These are phyloP conservation scores for Nannochloris sp. DNA, from an alignment of 139 green algal species.

Conservation along the genomic window DNA sequence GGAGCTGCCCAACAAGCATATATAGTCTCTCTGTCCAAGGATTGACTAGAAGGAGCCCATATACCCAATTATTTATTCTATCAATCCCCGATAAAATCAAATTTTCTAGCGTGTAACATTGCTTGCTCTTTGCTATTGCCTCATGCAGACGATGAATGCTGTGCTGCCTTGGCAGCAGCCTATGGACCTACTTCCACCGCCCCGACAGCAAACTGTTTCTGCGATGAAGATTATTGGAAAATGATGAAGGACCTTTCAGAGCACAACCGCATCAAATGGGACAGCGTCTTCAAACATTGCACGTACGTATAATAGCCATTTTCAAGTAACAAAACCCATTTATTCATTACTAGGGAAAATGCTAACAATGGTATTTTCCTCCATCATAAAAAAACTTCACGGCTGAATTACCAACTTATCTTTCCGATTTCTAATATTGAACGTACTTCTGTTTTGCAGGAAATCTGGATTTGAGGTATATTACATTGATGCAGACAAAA, in stretches of 20 bases:
- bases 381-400: too few relatives aligned
- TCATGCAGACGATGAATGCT: conserved; percentile 1
- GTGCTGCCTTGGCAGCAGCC: background rate
- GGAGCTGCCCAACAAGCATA: background rate
- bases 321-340: too few relatives aligned
- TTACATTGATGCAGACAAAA: background rate
- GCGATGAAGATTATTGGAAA: conserved; percentile 7
- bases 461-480: background rate
- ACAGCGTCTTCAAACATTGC: background rate
- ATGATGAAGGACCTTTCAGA: background rate
- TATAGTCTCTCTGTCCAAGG: background rate
- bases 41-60: background rate
- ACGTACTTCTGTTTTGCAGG: background rate
- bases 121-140: background rate
- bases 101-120: background rate
- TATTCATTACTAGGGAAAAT: too few relatives aligned
- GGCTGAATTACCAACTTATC: too few relatives aligned
- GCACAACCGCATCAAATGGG: background rate
- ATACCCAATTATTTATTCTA: background rate
- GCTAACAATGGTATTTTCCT: too few relatives aligned
- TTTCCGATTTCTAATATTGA: background rate
- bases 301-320: background rate
- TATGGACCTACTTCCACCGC: conserved; percentile 12
- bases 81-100: background rate
- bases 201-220: conserved; percentile 20